Evolutionary conservation across 2,329 filamentous ascomycete genomes (phyloP).

Genomic region (Phialocephala sp.): DNA sequence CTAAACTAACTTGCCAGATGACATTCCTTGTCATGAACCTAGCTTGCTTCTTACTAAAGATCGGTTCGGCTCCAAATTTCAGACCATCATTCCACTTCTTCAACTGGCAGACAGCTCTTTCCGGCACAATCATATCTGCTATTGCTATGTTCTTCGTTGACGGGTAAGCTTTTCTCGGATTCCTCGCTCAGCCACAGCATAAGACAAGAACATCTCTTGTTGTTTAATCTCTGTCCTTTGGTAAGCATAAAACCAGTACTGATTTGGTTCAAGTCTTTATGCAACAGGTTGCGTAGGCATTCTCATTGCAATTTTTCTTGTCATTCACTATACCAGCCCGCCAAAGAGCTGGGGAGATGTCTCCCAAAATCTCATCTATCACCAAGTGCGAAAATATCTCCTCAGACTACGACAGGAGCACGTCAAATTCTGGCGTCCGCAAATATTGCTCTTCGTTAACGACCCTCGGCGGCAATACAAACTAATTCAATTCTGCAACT

Average conservation of each 20-base stretch:
- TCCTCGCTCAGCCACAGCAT: too few species aligned
- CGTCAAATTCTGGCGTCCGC: conserved; percentile 92
- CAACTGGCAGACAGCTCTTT: conserved; percentile 80
- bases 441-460: conserved; percentile 84
- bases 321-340: conserved; percentile 85
- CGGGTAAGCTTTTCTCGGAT: conserved; percentile 41
- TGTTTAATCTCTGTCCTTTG: conserved; percentile 42
- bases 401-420: conserved; percentile 84
- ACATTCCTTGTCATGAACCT: conserved; percentile 90
- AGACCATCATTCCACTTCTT: conserved; percentile 89
- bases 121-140: conserved; percentile 77
- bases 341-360: conserved; percentile 92
- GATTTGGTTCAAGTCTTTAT: conserved; percentile 54
- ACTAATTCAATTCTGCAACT: conserved; percentile 90
- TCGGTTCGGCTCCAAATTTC: conserved; percentile 88
- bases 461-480: conserved; percentile 81
- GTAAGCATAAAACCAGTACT: neutral
- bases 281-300: conserved; percentile 77
- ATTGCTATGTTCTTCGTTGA: conserved; percentile 91
- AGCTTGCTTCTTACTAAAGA: conserved; percentile 84
- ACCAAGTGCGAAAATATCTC: conserved; percentile 86
- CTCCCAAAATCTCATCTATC: conserved; percentile 86
- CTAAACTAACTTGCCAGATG: conserved; percentile 57
- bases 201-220: neutral
- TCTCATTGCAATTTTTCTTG: conserved; percentile 76